A percentile compares a stretch with the other conserved stretches of the same genome.
Conservation (phyloP, 2,329 filamentous ascomycete species). For the Sclerotinia glacialis region DNA sequence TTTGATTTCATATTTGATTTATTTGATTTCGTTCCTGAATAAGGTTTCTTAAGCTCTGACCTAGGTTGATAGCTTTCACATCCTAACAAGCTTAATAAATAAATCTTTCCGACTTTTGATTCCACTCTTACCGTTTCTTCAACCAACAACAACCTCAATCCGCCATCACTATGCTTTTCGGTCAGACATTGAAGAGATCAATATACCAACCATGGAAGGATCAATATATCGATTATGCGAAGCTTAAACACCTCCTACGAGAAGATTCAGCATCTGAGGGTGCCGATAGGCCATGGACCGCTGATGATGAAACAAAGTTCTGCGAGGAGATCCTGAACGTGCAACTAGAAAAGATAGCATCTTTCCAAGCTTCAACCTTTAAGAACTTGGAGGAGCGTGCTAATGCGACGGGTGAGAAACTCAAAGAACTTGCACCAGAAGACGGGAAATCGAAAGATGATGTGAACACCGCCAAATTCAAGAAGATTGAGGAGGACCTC, state of each 20-base stretch:
- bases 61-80: conserved; percentile 6
- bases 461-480: conserved; percentile 53
- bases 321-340: conserved; percentile 93
- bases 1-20: background rate
- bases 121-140: background rate
- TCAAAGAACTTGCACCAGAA: conserved; percentile 74
- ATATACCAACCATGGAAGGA: conserved; percentile 86
- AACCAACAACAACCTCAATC: conserved; percentile 8
- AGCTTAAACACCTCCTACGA: conserved; percentile 84
- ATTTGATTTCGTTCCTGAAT: background rate
- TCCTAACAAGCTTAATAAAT: conserved; percentile 1
- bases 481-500: conserved; percentile 73
- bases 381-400: conserved; percentile 53
- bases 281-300: conserved; percentile 75
- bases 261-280: conserved; percentile 55
- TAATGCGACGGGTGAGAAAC: conserved; percentile 61
- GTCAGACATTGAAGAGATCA: conserved; percentile 76
- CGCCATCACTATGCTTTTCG: conserved; percentile 76
- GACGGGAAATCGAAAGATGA: conserved; percentile 52
- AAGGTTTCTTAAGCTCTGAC: conserved; percentile 2
- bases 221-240: conserved; percentile 92
- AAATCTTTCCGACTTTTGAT: conserved; percentile 15
- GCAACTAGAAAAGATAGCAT: conserved; percentile 90
- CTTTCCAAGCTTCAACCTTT: conserved; percentile 81
- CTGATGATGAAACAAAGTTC: conserved; percentile 89